Evolutionary conservation across 768 basidiomycete species (phyloP), one percentile per base, ranked within the genome.

Genomic region (Strobilomyces dryophilus): DNA sequence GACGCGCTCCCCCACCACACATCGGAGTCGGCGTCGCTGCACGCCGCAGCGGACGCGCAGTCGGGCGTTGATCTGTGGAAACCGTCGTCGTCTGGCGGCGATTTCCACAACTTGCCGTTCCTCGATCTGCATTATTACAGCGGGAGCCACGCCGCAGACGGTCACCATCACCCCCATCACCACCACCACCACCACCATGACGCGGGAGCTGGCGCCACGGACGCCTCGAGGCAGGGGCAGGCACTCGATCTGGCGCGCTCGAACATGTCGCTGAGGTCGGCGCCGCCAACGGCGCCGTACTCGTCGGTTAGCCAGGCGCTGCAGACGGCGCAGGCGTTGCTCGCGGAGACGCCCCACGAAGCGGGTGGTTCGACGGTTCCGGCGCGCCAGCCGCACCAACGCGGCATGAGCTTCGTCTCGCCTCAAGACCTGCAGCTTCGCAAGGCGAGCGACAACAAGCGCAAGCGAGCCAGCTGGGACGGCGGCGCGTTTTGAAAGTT

Each of bases 101-200:
- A 73, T 41, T 54, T 70, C 43, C 76, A 82, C 46, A 78, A 80
- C 54, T 67, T 88, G 2, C 81, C 85, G 3, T 89, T 87, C 68
- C 74, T 89, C 50, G 87, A 89, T 64, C 64, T 89, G 66, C 87
- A 89, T 63, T 87, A 87, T 64, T 84, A 83, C 54, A 73, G 73
- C 20, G 58, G 68, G 46, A 62, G 58, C 21, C 57, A 62, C 61
- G 49, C 61, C n/a, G 51, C 45, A 49, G 67, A 69, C 11, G 63
- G 65, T n/a, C 60, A 61, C 31, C 68, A 63, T 6, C 35, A 35
- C 35, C 29, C 3, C 29, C 29, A 29, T 6, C 29, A 29, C 29
- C 29, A 24, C 24, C 24, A 24, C 24, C 2, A 24, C 24, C 24
- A 24, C 24, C 2, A 4, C 10, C 34, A 36, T 36, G 66, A 69